These are phyloP conservation scores for Falciphora oryzae DNA, from an alignment of 2,329 filamentous ascomycete genomes.

Conservation along the genomic window DNA sequence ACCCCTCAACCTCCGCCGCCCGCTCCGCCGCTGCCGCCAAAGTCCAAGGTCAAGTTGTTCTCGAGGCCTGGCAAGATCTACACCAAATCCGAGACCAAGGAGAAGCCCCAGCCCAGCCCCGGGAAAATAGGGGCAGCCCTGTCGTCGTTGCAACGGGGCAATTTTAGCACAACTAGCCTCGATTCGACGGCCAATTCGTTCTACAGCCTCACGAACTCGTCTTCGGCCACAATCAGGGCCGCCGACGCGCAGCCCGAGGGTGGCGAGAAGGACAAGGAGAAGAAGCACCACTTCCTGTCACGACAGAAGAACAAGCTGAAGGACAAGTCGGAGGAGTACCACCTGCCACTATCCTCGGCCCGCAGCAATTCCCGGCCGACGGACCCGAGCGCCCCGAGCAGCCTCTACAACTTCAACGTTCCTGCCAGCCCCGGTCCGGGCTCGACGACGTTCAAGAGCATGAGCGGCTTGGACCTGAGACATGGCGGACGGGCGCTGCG, in stretches of 20 bases:
- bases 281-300: conserved; percentile 74
- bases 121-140: conserved; percentile 64
- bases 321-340: conserved; percentile 61
- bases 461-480: conserved; percentile 72
- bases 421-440: conserved; percentile 65
- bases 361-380: conserved; percentile 71
- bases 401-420: conserved; percentile 72
- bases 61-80: conserved; percentile 71
- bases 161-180: conserved; percentile 68
- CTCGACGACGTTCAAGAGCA: conserved; percentile 68
- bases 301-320: conserved; percentile 73
- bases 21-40: conserved; percentile 45
- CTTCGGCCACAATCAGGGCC: conserved; percentile 69
- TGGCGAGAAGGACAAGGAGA: conserved; percentile 64
- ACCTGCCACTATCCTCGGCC: conserved; percentile 67
- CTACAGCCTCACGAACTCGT: conserved; percentile 71
- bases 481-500: conserved; percentile 71
- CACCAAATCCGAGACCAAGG: conserved; percentile 60
- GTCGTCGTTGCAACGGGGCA: conserved; percentile 57
- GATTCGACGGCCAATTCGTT: conserved; percentile 58
- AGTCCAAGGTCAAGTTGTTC: conserved; percentile 77
- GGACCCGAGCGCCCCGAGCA: conserved; percentile 68
- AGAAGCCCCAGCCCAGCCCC: conserved; percentile 66
- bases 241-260: conserved; percentile 43
- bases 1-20: conserved; percentile 33